phyloP scores from a whole-genome alignment of 305 asterid genomes.

The Petunia hybrid region DNA sequence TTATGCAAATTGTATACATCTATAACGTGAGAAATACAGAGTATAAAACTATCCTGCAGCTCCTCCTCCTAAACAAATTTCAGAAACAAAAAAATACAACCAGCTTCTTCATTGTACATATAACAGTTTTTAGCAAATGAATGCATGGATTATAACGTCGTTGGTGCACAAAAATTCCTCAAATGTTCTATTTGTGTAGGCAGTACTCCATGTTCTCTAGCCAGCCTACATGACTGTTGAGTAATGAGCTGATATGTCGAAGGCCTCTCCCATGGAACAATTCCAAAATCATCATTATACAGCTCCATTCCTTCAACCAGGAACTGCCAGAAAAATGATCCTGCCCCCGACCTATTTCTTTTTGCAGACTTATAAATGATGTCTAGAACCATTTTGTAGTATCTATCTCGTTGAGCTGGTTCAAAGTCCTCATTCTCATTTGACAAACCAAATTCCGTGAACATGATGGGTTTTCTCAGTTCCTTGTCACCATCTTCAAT shows the following conservation, averaged over 20 bases:
- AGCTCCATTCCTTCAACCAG: conserved; percentile 92
- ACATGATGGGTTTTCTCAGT: conserved; percentile 81
- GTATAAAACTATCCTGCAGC: background rate
- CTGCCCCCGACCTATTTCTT: conserved; percentile 74
- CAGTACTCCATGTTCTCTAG: conserved; percentile 80
- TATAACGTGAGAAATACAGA: background rate
- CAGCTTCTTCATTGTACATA: conserved; percentile 23
- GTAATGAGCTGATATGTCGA: conserved; percentile 71
- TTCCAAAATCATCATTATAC: conserved; percentile 85
- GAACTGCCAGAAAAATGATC: conserved; percentile 93
- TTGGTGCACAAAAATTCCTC: conserved; percentile 62
- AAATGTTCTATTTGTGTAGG: conserved; percentile 68
- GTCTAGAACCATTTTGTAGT: conserved; percentile 75
- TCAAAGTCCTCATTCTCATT: conserved; percentile 70
- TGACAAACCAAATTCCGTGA: conserved; percentile 92
- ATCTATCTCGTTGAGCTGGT: conserved; percentile 64
- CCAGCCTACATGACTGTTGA: conserved; percentile 84
- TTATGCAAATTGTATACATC: conserved; percentile 25
- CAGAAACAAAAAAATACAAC: background rate
- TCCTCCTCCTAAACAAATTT: conserved; percentile 23
- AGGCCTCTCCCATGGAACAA: conserved; percentile 82
- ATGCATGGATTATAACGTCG: background rate
- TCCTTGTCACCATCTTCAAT: conserved; percentile 96
- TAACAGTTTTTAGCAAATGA: background rate
- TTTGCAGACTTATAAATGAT: conserved; percentile 75